Evolutionary conservation across 345 rosid species (phyloP), one percentile per base, ranked within the genome.

Genomic region (thale cress (Arabidopsis thaliana)): DNA sequence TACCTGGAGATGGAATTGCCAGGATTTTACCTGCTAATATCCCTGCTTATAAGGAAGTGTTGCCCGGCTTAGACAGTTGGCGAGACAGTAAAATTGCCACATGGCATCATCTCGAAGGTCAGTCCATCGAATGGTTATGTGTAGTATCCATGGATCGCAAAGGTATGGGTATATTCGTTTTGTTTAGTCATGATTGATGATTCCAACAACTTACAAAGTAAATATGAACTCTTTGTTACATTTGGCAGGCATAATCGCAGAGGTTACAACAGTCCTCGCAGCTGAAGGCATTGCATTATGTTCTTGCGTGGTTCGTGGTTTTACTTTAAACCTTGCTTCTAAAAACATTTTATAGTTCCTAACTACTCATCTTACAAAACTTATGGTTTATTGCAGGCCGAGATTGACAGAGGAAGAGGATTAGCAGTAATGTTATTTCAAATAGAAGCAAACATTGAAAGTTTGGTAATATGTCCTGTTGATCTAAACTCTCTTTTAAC

Each of bases 61-160:
- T 89, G 84, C 97, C 93, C 16, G 90, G 96, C 49, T 80, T 90
- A 55, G 91, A 90, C 67, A 84, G 89, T 81, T 95, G 99, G 99
- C 93, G 83, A 77, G 85, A 89, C 58, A 83, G 89, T 87, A 95
- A 89, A 82, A 83, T 95, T 79, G 89, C 89, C 37, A 62, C 88
- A 51, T 95, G 99, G 99, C 97, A 95, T 80, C 91, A 84, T 86
- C 86, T 81, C 48, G 97, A 90, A 79, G 97, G 96, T 66, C 97
- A 90, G 72, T 89, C 96, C 52, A 83, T 95, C 69, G 96, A 84
- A 8, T 95, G 99, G 99, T 82, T 95, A 65, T 86, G 84, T 75
- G 93, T 95, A 41, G 92, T 87, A 58, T 95, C 93, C 83, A 87
- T 88, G 74, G 92, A 90, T 82, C 87, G 89, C 65, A 91, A 70